Evolutionary conservation across 2,329 filamentous ascomycete genomes (phyloP), one percentile per base, ranked within the genome.

Genomic region (Sarocladium oryzae): DNA sequence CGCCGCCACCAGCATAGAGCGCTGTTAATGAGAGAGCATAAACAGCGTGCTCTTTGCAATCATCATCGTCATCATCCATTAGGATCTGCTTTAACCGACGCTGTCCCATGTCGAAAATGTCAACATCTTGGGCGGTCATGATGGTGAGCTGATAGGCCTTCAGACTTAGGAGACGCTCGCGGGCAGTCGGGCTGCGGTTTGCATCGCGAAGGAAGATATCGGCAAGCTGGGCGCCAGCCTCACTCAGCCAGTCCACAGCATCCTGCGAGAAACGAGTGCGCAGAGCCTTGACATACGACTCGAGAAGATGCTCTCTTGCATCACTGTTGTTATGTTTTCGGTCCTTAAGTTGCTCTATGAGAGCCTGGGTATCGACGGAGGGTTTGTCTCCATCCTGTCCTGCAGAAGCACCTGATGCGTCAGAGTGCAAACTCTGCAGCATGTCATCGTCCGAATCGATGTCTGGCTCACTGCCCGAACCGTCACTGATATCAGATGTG

Each of bases 261-360:
- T 67, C 58, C 11, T 59, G 53, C 1, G 56, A 56, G 55, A 69
- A 70, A 2, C 58, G 61, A 40, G 54, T 61, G 37, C 85, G 87
- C 49, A 91, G 66, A 18, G 88, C 74, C 50, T 60, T 63, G 53
- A 68, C 57, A 45, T 64, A 70, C 20, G 60, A 53, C 4, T 63
- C 61, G 8, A 70, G 52, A 10, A 65, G 59, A 20, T 66, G 61
- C 60, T 89, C 85, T 50, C 89, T 81, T 20, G 82, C 81, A 55
- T 87, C 80, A 21, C 77, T 79, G 57, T 84, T 89, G 66, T 85
- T 89, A 57, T 85, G 82, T 74, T 95, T 95, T 60, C 88, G 84
- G 55, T 79, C 75, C 51, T 85, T 75, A 24, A 95, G 79, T 57
- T 87, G 82, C 45, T 85, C 76, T 55, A 95, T 82, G 53, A 84